phyloP scores from a whole-genome alignment of 1,284 basidiomycete genomes.

The Sporisorium scitamineum region DNA sequence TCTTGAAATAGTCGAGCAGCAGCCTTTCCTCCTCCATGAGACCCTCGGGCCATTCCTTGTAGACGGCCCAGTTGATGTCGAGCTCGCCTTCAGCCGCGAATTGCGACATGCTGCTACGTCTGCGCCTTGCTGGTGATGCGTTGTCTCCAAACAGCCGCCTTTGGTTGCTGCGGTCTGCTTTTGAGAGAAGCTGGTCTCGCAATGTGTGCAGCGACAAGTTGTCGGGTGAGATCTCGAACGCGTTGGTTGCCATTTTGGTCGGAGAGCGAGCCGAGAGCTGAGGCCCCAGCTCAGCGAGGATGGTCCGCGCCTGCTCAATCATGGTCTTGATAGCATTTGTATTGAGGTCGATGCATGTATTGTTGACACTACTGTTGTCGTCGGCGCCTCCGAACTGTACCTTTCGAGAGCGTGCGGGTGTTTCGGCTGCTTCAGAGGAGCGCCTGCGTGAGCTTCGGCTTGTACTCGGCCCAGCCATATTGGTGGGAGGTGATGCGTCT shows the following conservation, averaged over 20 bases:
- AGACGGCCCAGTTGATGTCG: conserved; percentile 60
- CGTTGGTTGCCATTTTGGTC: conserved; percentile 38
- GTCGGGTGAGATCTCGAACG: conserved; percentile 50
- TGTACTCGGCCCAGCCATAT: conserved; percentile 23
- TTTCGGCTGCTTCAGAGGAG: conserved; percentile 15
- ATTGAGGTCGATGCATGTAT: conserved; percentile 24
- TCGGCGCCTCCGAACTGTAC: conserved; percentile 34
- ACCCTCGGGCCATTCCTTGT: conserved; percentile 59
- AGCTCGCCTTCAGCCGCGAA: conserved; percentile 49
- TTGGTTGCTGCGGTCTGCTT: conserved; percentile 45
- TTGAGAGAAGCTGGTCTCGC: conserved; percentile 48
- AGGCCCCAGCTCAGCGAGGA: conserved; percentile 43
- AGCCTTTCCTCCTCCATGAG: conserved; percentile 57
- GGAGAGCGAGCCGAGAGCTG: conserved; percentile 46
- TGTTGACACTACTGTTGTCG: conserved; percentile 5
- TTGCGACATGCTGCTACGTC: conserved; percentile 53
- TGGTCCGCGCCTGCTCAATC: conserved; percentile 22
- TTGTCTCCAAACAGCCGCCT: conserved; percentile 39
- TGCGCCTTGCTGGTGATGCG: conserved; percentile 42
- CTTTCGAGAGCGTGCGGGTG: conserved; percentile 23
- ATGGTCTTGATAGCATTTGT: conserved; percentile 30
- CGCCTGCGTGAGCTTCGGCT: conserved; percentile 25
- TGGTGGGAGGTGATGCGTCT: not conserved
- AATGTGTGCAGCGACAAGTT: conserved; percentile 48
- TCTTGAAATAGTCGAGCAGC: conserved; percentile 63